A percentile compares a stretch with the other conserved stretches of the same genome.
phyloP scores from a whole-genome alignment of 192 early-diverging fungal species.

The Coemansia nantahalensis region DNA sequence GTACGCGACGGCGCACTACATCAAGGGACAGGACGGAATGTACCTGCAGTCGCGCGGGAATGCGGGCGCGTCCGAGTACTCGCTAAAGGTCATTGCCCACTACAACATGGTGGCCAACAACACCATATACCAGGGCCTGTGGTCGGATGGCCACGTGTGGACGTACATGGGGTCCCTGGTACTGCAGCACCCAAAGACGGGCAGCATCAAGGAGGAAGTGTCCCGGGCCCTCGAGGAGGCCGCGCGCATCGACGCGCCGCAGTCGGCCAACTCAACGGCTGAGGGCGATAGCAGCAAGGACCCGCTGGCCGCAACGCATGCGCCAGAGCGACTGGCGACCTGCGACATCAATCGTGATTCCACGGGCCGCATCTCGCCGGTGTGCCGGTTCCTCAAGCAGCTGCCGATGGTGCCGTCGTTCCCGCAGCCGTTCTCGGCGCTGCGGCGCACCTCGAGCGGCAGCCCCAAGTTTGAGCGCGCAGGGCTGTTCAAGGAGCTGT shows the following conservation, averaged over 20 bases:
- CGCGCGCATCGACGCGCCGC: constrained; percentile 6
- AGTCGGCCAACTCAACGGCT: constrained; percentile 1
- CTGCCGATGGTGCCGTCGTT: constrained; percentile 46
- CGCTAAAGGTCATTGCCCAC: constrained; percentile 48
- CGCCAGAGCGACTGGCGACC: constrained; percentile 44
- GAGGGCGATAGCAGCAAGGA: constrained; percentile 12
- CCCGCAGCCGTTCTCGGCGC: constrained; percentile 26
- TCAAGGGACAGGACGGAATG: constrained; percentile 28
- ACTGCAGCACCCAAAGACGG: constrained; percentile 40
- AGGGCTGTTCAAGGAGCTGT: constrained; percentile 38
- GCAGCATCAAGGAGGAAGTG: constrained; percentile 45
- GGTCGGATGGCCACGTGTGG: constrained; percentile 50
- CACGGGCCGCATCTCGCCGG: constrained; percentile 30
- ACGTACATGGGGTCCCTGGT: constrained; percentile 50
- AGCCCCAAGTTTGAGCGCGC: constrained; percentile 33
- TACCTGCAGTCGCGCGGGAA: constrained; percentile 37
- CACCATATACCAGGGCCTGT: constrained; percentile 51
- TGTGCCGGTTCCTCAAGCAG: constrained; percentile 44
- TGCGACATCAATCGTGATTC: constrained; percentile 44
- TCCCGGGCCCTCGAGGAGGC: constrained; percentile 37
- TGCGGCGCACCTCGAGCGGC: constrained; percentile 36
- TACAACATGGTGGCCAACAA: constrained; percentile 54
- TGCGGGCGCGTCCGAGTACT: constrained; percentile 5
- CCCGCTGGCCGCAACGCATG: constrained; percentile 21
- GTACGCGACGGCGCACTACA: constrained; percentile 41